These are phyloP conservation scores for Magnolia changhungtana DNA, from an alignment of 164 flowering plant species.

Conservation along the genomic window DNA sequence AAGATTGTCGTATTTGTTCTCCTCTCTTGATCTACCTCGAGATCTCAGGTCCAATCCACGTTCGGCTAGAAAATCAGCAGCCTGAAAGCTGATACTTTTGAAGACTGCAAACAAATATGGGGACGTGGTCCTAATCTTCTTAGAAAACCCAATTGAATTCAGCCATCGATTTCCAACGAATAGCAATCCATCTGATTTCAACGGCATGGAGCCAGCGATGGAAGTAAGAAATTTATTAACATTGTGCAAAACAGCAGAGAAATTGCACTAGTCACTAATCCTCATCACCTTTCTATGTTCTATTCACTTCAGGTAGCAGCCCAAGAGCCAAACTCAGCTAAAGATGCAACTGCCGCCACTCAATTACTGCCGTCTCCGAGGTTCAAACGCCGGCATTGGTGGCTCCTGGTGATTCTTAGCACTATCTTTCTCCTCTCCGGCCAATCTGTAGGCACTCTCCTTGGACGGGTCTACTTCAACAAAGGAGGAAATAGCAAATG, in stretches of 20 bases:
- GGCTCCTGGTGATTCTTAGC: slow-evolving; percentile 34
- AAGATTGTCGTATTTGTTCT: no score
- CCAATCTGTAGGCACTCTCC: slow-evolving; percentile 20
- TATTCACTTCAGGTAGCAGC: background rate
- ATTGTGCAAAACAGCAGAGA: background rate
- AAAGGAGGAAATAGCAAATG: slow-evolving; percentile 35
- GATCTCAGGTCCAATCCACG: no score
- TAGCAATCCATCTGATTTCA: no score
- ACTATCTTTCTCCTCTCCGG: slow-evolving; percentile 27
- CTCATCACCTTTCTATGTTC: background rate
- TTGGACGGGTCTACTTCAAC: slow-evolving; percentile 30
- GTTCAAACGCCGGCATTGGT: slow-evolving; percentile 23
- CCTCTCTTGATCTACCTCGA: no score
- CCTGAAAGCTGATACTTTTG: background rate
- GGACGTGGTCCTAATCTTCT: background rate
- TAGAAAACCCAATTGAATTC: background rate
- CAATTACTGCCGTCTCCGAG: background rate
- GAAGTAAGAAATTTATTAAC: background rate
- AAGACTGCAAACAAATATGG: background rate
- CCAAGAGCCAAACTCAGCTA: slow-evolving; percentile 21
- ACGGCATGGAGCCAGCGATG: background rate
- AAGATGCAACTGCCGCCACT: background rate
- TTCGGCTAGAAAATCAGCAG: no score
- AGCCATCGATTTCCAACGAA: background rate
- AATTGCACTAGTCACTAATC: background rate